These are phyloP conservation scores for Huntiella moniliformis DNA, from an alignment of 2,329 filamentous ascomycete genomes.

Conservation along the genomic window DNA sequence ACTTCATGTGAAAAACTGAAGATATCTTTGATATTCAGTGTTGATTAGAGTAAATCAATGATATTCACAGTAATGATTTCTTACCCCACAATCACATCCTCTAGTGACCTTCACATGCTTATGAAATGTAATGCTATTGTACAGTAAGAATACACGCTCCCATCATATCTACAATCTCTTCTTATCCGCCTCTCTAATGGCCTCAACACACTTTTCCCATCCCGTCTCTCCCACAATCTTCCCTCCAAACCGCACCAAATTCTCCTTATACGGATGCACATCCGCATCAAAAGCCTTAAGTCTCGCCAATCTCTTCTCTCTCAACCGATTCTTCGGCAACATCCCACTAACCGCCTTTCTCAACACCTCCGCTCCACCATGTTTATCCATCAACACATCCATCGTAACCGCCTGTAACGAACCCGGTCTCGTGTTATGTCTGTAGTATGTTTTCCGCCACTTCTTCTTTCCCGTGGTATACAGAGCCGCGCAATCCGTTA, in stretches of 20 bases:
- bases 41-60: too few species aligned
- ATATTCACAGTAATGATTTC: too few species aligned
- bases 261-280: constrained; percentile 78
- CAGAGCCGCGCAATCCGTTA: constrained; percentile 70
- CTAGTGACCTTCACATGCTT: background rate
- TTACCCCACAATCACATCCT: background rate
- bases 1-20: background rate
- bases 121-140: background rate
- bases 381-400: constrained; percentile 87
- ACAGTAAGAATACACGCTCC: too few species aligned
- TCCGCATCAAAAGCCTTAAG: constrained; percentile 93
- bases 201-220: constrained; percentile 33
- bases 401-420: constrained; percentile 76
- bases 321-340: constrained; percentile 88
- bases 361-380: constrained; percentile 80
- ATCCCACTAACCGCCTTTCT: constrained; percentile 87
- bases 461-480: constrained; percentile 83
- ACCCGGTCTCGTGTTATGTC: constrained; percentile 79
- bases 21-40: background rate
- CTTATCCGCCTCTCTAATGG: constrained; percentile 30
- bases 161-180: constrained; percentile 21
- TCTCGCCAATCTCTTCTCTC: constrained; percentile 70
- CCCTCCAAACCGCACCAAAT: constrained; percentile 56
- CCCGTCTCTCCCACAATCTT: constrained; percentile 33
- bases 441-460: constrained; percentile 88